Percentiles rank a stretch among this genome's conserved stretches.
Evolutionary conservation across 257 asterid genomes (phyloP).

Genomic region (Penstemon newberryi): DNA sequence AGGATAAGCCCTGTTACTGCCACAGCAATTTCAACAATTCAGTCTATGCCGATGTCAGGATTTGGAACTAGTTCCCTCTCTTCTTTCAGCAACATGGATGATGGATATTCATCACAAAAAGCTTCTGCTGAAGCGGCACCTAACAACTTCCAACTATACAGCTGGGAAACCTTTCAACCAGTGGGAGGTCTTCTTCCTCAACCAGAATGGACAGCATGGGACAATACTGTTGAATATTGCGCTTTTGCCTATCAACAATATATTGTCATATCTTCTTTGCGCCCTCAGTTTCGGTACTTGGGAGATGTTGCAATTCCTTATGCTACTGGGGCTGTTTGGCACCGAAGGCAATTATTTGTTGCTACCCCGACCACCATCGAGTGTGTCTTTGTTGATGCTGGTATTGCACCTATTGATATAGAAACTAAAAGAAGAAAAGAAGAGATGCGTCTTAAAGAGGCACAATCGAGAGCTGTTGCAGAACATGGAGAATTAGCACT

Average conservation of each 20-base stretch:
- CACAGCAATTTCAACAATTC: slow-evolving; percentile 79
- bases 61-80: slow-evolving; percentile 58
- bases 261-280: slow-evolving; percentile 90
- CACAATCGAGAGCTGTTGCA: slow-evolving; percentile 71
- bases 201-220: slow-evolving; percentile 99
- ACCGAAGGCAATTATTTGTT: slow-evolving; percentile 91
- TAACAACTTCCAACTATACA: slow-evolving; percentile 81
- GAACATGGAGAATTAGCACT: slow-evolving; percentile 95
- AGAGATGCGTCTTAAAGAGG: slow-evolving; percentile 72
- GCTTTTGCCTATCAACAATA: slow-evolving; percentile 89
- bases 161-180: slow-evolving; percentile 98
- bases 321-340: slow-evolving; percentile 99
- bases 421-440: slow-evolving; percentile 80
- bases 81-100: slow-evolving; percentile 77
- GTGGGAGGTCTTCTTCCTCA: slow-evolving; percentile 98
- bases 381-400: slow-evolving; percentile 98
- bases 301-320: slow-evolving; percentile 96
- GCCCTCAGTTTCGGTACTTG: slow-evolving; percentile 92
- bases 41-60: slow-evolving; percentile 93
- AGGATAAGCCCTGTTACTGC: slow-evolving; percentile 80
- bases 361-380: slow-evolving; percentile 96
- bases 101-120: slow-evolving; percentile 67
- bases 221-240: slow-evolving; percentile 96
- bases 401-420: slow-evolving; percentile 75
- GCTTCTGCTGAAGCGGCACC: slow-evolving; percentile 73